phyloP scores from a whole-genome alignment of 345 rosid genomes.

The Murraya paniculata region DNA sequence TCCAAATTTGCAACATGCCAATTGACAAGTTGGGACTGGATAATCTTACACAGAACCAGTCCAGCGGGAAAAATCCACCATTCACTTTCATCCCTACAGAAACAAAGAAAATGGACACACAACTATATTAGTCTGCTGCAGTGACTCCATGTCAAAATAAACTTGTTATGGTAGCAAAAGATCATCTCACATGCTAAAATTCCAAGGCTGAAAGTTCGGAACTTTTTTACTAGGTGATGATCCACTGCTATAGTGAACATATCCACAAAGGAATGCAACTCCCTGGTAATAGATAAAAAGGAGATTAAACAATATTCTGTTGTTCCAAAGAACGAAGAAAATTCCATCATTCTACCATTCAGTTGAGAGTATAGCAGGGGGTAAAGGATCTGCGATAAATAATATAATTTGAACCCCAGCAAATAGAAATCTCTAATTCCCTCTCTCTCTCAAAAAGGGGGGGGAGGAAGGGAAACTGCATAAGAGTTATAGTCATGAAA shows the following conservation, averaged over 20 bases:
- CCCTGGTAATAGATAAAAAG: slow-evolving; percentile 41
- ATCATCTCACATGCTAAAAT: slow-evolving; percentile 86
- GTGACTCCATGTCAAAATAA: neutral
- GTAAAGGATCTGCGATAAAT: neutral
- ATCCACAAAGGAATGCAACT: slow-evolving; percentile 91
- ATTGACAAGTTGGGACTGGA: slow-evolving; percentile 91
- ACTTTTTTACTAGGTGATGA: slow-evolving; percentile 58
- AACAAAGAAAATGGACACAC: neutral
- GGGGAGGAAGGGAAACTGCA: neutral
- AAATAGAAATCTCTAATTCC: neutral
- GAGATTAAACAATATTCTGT: neutral
- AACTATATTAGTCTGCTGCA: slow-evolving; percentile 1
- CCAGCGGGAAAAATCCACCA: slow-evolving; percentile 99
- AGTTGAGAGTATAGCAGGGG: neutral
- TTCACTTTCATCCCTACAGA: slow-evolving; percentile 96
- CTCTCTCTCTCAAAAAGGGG: neutral
- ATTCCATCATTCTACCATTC: neutral
- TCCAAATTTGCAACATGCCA: slow-evolving; percentile 97
- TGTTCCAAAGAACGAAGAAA: neutral
- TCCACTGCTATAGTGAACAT: slow-evolving; percentile 63
- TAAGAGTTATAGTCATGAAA: neutral
- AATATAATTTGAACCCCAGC: neutral
- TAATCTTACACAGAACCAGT: slow-evolving; percentile 76
- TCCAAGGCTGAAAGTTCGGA: slow-evolving; percentile 87
- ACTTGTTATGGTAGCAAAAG: neutral